These are phyloP conservation scores for Cucurbita argyrosperma DNA, from an alignment of 306 rosid genomes.

Conservation along the genomic window DNA sequence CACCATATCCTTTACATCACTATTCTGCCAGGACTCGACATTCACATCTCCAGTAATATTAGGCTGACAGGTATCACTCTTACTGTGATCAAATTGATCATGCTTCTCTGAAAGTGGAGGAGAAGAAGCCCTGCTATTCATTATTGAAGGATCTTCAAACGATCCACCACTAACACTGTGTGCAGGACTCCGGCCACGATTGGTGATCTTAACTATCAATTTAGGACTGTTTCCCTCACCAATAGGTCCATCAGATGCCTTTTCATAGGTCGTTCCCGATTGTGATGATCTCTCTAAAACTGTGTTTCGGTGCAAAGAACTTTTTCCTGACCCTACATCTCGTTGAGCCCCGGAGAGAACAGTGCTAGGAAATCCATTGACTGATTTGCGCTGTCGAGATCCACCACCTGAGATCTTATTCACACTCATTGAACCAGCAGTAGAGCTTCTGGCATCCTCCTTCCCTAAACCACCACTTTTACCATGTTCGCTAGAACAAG, in stretches of 20 bases:
- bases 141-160: slow-evolving; percentile 38
- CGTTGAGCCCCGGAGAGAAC: slow-evolving; percentile 34
- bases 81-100: slow-evolving; percentile 38
- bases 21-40: slow-evolving; percentile 35
- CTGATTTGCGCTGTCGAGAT: slow-evolving; percentile 53
- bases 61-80: slow-evolving; percentile 32
- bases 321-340: slow-evolving; percentile 32
- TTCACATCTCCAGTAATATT: slow-evolving; percentile 25
- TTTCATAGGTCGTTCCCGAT: slow-evolving; percentile 30
- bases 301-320: slow-evolving; percentile 20
- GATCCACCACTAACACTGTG: slow-evolving; percentile 42
- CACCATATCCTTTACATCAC: slow-evolving; percentile 25
- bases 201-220: slow-evolving; percentile 55
- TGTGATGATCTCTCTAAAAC: slow-evolving; percentile 37
- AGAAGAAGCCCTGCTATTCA: slow-evolving; percentile 43
- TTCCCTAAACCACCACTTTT: slow-evolving; percentile 41
- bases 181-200: slow-evolving; percentile 59
- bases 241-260: slow-evolving; percentile 36
- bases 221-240: slow-evolving; percentile 40
- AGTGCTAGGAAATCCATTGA: slow-evolving; percentile 52
- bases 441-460: slow-evolving; percentile 83
- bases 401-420: slow-evolving; percentile 31
- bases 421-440: slow-evolving; percentile 45
- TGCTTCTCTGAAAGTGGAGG: slow-evolving; percentile 45
- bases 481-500: slow-evolving; percentile 68